phyloP scores from a whole-genome alignment of 2,329 filamentous ascomycete species.

The Aspergillus fijiensis region DNA sequence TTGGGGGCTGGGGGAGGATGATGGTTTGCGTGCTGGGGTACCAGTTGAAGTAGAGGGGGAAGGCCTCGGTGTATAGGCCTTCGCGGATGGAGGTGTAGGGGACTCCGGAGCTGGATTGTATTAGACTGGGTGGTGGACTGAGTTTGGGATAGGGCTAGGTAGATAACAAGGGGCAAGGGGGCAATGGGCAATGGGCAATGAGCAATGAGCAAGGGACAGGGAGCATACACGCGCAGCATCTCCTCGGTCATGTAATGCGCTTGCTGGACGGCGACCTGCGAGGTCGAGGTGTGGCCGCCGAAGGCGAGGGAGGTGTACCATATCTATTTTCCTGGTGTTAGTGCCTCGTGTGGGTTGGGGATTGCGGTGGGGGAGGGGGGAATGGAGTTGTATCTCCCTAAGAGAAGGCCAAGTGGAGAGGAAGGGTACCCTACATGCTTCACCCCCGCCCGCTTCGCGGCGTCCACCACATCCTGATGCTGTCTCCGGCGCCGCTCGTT shows the following conservation, averaged over 20 bases:
- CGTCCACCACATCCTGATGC: constrained; percentile 53
- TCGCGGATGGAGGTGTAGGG: constrained; percentile 58
- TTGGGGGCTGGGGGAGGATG: constrained; percentile 16
- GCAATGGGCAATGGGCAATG: not conserved
- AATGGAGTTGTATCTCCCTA: too few relatives aligned
- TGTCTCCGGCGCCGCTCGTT: constrained; percentile 49
- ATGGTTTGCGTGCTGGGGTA: constrained; percentile 35
- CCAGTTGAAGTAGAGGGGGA: constrained; percentile 57
- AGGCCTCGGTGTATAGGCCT: constrained; percentile 60
- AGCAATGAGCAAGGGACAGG: not conserved
- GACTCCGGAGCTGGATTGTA: constrained; percentile 36
- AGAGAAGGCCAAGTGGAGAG: too few relatives aligned
- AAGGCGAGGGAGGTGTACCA: constrained; percentile 63
- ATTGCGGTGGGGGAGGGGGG: too few relatives aligned
- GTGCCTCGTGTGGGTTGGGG: not conserved
- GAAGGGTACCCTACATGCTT: constrained; percentile 33
- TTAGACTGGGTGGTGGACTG: too few relatives aligned
- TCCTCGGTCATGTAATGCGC: constrained; percentile 59
- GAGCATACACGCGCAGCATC: constrained; percentile 44
- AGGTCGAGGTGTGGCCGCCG: constrained; percentile 44
- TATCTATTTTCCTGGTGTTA: constrained; percentile 23
- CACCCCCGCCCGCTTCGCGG: constrained; percentile 54
- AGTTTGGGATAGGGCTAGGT: too few relatives aligned
- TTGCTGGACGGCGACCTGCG: constrained; percentile 55
- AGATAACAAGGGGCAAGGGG: too few relatives aligned